Percentiles rank a stretch among this genome's conserved stretches.
These are phyloP conservation scores for Cutaneotrichosporon cutaneum DNA, from an alignment of 1,284 basidiomycete genomes.

Conservation along the genomic window DNA sequence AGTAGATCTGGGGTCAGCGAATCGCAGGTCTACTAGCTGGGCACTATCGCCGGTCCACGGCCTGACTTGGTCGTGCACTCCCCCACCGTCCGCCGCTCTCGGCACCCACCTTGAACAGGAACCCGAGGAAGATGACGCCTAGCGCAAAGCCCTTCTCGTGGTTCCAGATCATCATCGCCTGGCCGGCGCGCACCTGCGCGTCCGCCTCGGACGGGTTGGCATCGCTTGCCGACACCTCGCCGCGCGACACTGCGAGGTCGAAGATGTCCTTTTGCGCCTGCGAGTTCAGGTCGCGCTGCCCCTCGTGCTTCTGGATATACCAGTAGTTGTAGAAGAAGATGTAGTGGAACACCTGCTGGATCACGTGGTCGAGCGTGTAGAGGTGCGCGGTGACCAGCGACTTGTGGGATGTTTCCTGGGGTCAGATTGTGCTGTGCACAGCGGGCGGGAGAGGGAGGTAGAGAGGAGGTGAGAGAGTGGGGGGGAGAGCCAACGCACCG, in stretches of 20 bases:
- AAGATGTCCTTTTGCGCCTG: constrained; percentile 81
- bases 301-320: constrained; percentile 87
- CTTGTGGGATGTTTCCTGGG: constrained; percentile 78
- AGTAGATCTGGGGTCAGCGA: constrained; percentile 69
- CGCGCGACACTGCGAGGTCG: constrained; percentile 47
- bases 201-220: constrained; percentile 49
- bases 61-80: too few relatives aligned
- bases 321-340: constrained; percentile 90
- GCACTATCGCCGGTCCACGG: too few relatives aligned
- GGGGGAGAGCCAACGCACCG: too few relatives aligned
- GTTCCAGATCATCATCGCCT: constrained; percentile 79
- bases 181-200: constrained; percentile 58
- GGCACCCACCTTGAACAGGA: constrained; percentile 78
- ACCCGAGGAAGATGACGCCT: constrained; percentile 72
- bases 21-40: too few relatives aligned
- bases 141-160: constrained; percentile 80
- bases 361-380: constrained; percentile 86
- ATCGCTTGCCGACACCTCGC: constrained; percentile 41
- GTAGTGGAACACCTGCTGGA: constrained; percentile 88
- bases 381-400: constrained; percentile 88
- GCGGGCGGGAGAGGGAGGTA: too few relatives aligned
- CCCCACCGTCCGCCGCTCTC: too few relatives aligned
- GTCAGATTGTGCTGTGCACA: too few relatives aligned
- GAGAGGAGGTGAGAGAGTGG: too few relatives aligned
- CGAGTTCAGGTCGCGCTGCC: constrained; percentile 72